phyloP scores from a whole-genome alignment of 192 early-diverging fungal species.

The Gigaspora rosea region DNA sequence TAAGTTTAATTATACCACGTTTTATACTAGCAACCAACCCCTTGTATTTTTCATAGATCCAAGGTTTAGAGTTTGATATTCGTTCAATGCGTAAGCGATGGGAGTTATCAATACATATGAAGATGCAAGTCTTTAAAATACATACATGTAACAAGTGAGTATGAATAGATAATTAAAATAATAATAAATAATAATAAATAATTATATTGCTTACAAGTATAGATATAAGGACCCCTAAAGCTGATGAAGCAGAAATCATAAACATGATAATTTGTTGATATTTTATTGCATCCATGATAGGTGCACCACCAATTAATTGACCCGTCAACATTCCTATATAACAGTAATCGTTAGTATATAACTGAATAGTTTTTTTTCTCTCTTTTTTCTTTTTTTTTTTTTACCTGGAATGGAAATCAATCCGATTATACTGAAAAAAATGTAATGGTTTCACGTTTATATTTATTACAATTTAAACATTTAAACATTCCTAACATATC shows the following conservation, averaged over 20 bases:
- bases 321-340: conserved; percentile 75
- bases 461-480: background rate
- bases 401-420: conserved; percentile 80
- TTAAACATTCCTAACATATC: background rate
- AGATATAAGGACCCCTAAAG: conserved; percentile 60
- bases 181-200: background rate
- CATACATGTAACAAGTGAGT: background rate
- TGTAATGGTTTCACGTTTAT: background rate
- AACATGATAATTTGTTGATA: conserved; percentile 88
- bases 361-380: background rate
- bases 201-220: conserved; percentile 43
- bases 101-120: conserved; percentile 17
- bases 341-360: background rate
- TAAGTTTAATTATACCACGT: too few species aligned
- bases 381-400: background rate
- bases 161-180: background rate
- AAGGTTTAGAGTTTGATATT: conserved; percentile 13
- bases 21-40: background rate
- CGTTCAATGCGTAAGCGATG: conserved; percentile 22
- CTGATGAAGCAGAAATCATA: conserved; percentile 77
- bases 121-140: conserved; percentile 10
- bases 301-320: conserved; percentile 81
- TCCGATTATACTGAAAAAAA: conserved; percentile 63
- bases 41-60: background rate
- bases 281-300: conserved; percentile 74